Percentiles rank a stretch among this genome's conserved stretches.
Evolutionary conservation across 139 green algal species (phyloP).

Genomic region (Tetradesmus obliquus): DNA sequence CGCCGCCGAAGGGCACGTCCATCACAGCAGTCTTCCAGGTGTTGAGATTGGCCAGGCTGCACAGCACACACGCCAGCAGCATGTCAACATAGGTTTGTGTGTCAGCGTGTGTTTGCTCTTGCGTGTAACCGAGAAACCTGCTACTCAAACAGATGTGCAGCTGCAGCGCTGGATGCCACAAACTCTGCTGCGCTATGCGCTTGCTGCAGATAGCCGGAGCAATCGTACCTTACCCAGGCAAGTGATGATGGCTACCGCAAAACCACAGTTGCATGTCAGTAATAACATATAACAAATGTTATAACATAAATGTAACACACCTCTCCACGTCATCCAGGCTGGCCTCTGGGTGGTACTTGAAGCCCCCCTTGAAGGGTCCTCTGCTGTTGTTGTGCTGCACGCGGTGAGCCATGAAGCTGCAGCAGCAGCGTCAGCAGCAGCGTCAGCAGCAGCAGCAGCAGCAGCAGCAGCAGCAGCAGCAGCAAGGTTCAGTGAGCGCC

Average conservation of each 20-base stretch:
- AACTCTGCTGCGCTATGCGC: background rate
- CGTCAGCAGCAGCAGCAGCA: background rate
- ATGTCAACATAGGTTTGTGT: background rate
- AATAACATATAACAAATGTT: background rate
- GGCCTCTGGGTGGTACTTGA: conserved; percentile 80
- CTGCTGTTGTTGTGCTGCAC: conserved; percentile 95
- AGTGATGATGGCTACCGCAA: background rate
- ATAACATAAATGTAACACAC: background rate
- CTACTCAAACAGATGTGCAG: background rate
- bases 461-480: background rate
- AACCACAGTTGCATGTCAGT: background rate
- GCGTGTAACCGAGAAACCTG: too few species aligned
- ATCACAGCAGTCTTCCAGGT: conserved; percentile 98
- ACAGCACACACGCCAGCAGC: background rate
- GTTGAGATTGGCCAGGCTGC: conserved; percentile 85
- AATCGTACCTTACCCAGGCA: conserved; percentile 58
- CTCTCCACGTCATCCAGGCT: conserved; percentile 77
- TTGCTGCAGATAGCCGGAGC: background rate
- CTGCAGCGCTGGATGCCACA: background rate
- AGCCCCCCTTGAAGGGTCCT: conserved; percentile 90
- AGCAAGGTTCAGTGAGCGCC: background rate
- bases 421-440: background rate
- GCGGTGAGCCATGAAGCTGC: conserved; percentile 78
- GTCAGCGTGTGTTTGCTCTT: too few species aligned
- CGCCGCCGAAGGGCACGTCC: conserved; percentile 96